A percentile compares a stretch with the other conserved stretches of the same genome.
Evolutionary conservation across 2,329 filamentous ascomycete genomes (phyloP).

Genomic region (Colletotrichum limetticola): DNA sequence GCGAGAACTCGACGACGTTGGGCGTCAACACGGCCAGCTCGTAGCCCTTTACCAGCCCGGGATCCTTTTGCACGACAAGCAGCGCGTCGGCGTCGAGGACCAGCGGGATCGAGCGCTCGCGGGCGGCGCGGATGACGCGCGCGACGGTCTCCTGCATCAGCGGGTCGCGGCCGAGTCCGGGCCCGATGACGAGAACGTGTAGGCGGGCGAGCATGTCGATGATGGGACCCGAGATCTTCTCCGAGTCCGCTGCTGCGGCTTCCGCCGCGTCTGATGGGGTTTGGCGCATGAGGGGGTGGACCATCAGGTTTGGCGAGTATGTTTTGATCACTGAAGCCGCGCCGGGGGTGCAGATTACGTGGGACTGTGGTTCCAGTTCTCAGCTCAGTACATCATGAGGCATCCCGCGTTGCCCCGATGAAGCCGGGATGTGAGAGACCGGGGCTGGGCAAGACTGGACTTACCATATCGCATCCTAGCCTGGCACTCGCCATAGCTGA

Average conservation of each 20-base stretch:
- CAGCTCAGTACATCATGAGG: background rate
- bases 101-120: slow-evolving; percentile 77
- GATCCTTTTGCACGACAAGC: slow-evolving; percentile 78
- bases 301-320: slow-evolving; percentile 98
- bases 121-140: slow-evolving; percentile 81
- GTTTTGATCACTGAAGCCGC: slow-evolving; percentile 93
- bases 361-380: slow-evolving; percentile 65
- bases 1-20: slow-evolving; percentile 91
- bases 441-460: slow-evolving; percentile 23
- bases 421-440: background rate
- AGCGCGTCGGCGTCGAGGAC: slow-evolving; percentile 94
- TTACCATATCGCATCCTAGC: slow-evolving; percentile 89
- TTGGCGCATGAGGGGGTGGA: slow-evolving; percentile 94
- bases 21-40: slow-evolving; percentile 88
- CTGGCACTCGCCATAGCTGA: slow-evolving; percentile 96
- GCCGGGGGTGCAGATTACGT: slow-evolving; percentile 93
- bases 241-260: slow-evolving; percentile 68
- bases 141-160: slow-evolving; percentile 90
- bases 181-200: slow-evolving; percentile 92
- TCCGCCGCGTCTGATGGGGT: slow-evolving; percentile 53
- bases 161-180: slow-evolving; percentile 88
- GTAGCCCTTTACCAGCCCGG: slow-evolving; percentile 83
- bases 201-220: slow-evolving; percentile 85
- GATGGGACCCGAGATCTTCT: slow-evolving; percentile 73
- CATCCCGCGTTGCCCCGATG: background rate